Evolutionary conservation across 148 eudicot species (phyloP).

Genomic region (Bassia scoparia): DNA sequence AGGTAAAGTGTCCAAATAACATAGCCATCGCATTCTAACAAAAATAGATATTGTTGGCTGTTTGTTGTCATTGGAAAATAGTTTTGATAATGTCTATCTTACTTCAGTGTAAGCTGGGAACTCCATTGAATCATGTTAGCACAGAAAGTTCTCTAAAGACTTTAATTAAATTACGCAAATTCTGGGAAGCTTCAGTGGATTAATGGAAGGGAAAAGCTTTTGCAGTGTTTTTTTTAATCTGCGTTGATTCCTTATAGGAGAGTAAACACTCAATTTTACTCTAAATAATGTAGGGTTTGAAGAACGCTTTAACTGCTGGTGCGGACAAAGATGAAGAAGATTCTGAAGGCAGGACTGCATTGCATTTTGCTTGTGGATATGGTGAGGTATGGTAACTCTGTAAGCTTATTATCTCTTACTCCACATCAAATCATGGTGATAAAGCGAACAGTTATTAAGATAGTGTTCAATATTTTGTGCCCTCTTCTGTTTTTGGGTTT

Average conservation of each 20-base stretch:
- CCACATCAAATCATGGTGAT: not conserved
- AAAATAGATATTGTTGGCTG: not conserved
- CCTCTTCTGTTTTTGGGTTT: not conserved
- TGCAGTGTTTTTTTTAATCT: not conserved
- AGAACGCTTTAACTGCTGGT: constrained; percentile 68
- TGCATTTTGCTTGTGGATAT: constrained; percentile 99
- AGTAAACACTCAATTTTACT: not conserved
- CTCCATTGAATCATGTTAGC: not conserved
- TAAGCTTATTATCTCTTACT: not conserved
- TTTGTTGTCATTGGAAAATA: not conserved
- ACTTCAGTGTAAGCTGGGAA: not conserved
- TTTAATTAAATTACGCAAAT: too few species aligned
- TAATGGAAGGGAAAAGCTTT: not conserved
- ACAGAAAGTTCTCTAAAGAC: not conserved
- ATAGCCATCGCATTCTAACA: too few species aligned
- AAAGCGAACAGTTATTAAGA: too few species aligned
- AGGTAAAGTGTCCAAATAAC: not conserved
- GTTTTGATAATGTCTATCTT: not conserved
- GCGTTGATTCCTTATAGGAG: not conserved
- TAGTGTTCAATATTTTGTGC: not conserved
- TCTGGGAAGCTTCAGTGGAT: too few species aligned
- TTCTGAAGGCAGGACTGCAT: constrained; percentile 93
- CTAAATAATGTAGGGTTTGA: constrained; percentile 51
- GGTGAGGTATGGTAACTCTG: constrained; percentile 66
- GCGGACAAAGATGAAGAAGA: constrained; percentile 91